Conservation (phyloP, 495 filamentous ascomycete species). For the Aspergillus steynii region DNA sequence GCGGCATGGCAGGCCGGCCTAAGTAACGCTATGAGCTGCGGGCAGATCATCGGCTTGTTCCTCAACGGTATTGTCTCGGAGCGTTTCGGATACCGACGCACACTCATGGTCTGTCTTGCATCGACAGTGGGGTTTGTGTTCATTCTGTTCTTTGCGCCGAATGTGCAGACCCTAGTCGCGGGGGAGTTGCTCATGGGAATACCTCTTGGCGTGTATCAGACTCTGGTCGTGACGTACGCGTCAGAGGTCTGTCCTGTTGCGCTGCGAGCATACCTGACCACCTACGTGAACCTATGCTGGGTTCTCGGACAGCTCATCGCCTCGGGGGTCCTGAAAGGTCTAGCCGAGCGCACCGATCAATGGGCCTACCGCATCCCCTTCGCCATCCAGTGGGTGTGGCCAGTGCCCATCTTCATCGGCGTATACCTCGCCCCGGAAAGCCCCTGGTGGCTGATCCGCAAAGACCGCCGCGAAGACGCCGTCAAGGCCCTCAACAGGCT, state of each 20-base stretch:
- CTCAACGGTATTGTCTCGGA: constrained; percentile 67
- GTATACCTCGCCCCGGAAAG: constrained; percentile 66
- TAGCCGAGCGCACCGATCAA: constrained; percentile 45
- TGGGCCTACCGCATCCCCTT: constrained; percentile 64
- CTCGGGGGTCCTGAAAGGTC: constrained; percentile 61
- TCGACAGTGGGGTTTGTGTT: constrained; percentile 59
- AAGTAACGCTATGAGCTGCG: constrained; percentile 54
- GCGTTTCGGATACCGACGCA: constrained; percentile 61
- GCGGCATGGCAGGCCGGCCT: constrained; percentile 65
- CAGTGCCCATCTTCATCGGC: constrained; percentile 62
- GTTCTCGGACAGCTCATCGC: constrained; percentile 66
- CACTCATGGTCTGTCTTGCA: constrained; percentile 58
- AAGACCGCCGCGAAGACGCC: constrained; percentile 59
- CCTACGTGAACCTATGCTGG: constrained; percentile 74
- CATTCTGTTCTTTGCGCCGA: constrained; percentile 66
- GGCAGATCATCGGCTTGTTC: constrained; percentile 66
- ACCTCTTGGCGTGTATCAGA: constrained; percentile 73
- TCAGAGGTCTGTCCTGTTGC: constrained; percentile 67
- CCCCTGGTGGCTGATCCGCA: constrained; percentile 74
- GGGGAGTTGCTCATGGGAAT: constrained; percentile 70
- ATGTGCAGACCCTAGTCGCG: constrained; percentile 57
- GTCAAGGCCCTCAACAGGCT: constrained; percentile 59
- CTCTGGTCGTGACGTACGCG: constrained; percentile 67
- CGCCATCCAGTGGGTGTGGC: constrained; percentile 74
- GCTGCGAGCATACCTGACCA: constrained; percentile 66